Conservation (phyloP, 495 filamentous ascomycete genomes). For the Annulohypoxylon nitens region DNA sequence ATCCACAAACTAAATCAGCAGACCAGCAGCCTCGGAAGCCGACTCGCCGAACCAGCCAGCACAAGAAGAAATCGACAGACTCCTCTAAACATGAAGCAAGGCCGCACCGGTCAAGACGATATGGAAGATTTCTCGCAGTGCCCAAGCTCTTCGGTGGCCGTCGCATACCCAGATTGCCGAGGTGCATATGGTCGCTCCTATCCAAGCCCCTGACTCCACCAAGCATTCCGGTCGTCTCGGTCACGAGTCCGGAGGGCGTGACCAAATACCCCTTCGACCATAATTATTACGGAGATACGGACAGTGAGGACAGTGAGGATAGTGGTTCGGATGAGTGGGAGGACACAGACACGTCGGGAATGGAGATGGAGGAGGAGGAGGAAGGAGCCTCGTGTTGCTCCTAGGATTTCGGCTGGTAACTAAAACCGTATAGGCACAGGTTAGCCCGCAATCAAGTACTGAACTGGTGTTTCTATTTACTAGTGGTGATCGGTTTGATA, state of each 20-base stretch:
- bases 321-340: constrained; percentile 10
- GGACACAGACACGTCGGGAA: background rate
- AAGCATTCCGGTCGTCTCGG: constrained; percentile 14
- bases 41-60: background rate
- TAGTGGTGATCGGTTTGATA: background rate
- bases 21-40: background rate
- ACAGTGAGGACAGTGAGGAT: background rate
- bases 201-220: background rate
- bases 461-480: background rate
- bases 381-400: background rate
- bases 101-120: background rate
- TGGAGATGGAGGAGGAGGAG: background rate
- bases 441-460: background rate
- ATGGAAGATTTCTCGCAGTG: background rate
- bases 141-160: background rate
- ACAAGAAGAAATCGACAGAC: background rate
- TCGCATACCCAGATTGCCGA: background rate
- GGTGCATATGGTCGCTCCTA: constrained; percentile 18
- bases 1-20: background rate
- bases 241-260: constrained; percentile 20
- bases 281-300: constrained; percentile 22
- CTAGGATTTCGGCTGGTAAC: background rate
- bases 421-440: background rate
- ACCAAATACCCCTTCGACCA: constrained; percentile 24
- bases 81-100: background rate